Percentiles rank a stretch among this genome's conserved stretches.
Evolutionary conservation across 768 basidiomycete genomes (phyloP).

Genomic region (Mycena filopes): DNA sequence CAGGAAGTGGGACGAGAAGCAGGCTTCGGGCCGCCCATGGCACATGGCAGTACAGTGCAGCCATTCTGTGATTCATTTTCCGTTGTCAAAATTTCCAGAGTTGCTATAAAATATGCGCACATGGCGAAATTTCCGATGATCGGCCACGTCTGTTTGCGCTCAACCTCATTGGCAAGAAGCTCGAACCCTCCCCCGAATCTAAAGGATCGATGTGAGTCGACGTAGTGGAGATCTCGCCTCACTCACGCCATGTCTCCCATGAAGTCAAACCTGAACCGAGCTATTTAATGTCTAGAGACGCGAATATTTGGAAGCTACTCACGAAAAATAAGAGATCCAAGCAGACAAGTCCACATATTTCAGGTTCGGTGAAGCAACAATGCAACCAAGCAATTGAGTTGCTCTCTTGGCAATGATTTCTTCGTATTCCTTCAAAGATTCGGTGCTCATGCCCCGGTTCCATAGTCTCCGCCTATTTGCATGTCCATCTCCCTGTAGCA

Average conservation of each 20-base stretch:
- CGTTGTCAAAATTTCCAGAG: not conserved
- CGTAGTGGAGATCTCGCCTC: conserved; percentile 12
- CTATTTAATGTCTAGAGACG: not conserved
- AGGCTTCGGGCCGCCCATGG: conserved; percentile 17
- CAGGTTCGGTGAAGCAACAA: conserved; percentile 29
- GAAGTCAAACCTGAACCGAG: conserved; percentile 46
- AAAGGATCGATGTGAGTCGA: too few species aligned
- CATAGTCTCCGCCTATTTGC: conserved; percentile 56
- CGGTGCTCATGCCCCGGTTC: conserved; percentile 58
- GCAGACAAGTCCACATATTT: conserved; percentile 42
- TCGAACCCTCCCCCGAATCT: conserved; percentile 40
- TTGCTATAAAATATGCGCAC: conserved; percentile 40
- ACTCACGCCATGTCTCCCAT: conserved; percentile 53
- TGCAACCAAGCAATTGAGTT: conserved; percentile 49
- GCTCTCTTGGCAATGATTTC: conserved; percentile 47
- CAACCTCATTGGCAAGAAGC: conserved; percentile 50
- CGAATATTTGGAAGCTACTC: conserved; percentile 23
- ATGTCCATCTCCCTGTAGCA: conserved; percentile 40
- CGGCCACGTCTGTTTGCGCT: conserved; percentile 58
- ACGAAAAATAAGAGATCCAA: conserved; percentile 55
- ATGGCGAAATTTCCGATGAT: conserved; percentile 53
- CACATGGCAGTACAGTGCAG: conserved; percentile 35
- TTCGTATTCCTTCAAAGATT: conserved; percentile 59
- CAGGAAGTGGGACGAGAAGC: not conserved
- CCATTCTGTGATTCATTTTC: not conserved